These are phyloP conservation scores for Candida caryicola DNA, from an alignment of 805 yeast species.

Conservation along the genomic window DNA sequence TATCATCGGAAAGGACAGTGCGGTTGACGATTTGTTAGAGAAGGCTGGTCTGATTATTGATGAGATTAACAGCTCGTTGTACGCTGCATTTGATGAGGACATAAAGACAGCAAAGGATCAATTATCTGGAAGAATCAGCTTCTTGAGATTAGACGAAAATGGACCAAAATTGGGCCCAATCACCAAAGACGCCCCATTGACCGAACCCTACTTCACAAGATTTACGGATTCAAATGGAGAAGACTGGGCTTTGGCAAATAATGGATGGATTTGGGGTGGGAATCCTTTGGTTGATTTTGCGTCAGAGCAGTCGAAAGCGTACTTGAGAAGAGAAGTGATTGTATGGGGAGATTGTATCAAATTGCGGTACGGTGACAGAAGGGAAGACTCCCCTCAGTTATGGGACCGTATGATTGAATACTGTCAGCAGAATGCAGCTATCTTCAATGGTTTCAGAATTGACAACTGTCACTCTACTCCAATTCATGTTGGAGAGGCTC, in stretches of 20 bases:
- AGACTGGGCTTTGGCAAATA: slow-evolving; percentile 77
- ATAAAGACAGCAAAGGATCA: slow-evolving; percentile 62
- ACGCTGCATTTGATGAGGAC: slow-evolving; percentile 75
- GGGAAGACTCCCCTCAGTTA: slow-evolving; percentile 80
- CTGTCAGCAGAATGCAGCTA: slow-evolving; percentile 63
- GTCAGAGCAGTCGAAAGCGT: slow-evolving; percentile 70
- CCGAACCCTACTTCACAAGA: slow-evolving; percentile 86
- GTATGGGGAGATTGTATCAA: slow-evolving; percentile 98
- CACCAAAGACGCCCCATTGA: slow-evolving; percentile 51
- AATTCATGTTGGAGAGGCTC: slow-evolving; percentile 84
- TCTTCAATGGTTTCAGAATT: slow-evolving; percentile 85
- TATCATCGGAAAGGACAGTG: background rate
- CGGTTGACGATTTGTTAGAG: slow-evolving; percentile 26
- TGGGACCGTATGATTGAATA: slow-evolving; percentile 89
- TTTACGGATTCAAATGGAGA: slow-evolving; percentile 52
- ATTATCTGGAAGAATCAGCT: slow-evolving; percentile 71
- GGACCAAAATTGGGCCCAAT: slow-evolving; percentile 81
- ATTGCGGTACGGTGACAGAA: slow-evolving; percentile 74
- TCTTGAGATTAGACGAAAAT: slow-evolving; percentile 68
- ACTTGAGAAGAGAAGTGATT: slow-evolving; percentile 86
- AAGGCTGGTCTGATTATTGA: slow-evolving; percentile 59
- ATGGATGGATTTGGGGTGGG: slow-evolving; percentile 99
- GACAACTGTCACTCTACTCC: slow-evolving; percentile 98
- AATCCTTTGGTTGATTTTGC: slow-evolving; percentile 94
- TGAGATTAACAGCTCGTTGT: slow-evolving; percentile 72